Percentiles rank a stretch among this genome's conserved stretches.
Evolutionary conservation across 2,329 filamentous ascomycete genomes (phyloP).

Genomic region (Didymella lethalis): DNA sequence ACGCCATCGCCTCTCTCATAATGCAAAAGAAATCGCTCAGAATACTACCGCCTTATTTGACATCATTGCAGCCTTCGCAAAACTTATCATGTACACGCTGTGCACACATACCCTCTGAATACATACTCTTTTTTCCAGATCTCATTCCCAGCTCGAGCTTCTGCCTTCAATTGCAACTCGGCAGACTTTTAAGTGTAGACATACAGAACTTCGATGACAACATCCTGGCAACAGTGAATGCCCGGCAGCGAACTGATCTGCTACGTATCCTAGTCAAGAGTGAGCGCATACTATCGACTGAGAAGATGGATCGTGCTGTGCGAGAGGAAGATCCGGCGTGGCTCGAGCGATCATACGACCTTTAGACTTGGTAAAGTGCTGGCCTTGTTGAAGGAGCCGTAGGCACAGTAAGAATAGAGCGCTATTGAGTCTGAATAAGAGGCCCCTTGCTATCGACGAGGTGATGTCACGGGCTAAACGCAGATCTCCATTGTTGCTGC

Average conservation of each 20-base stretch:
- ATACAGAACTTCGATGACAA: not conserved
- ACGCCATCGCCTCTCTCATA: no score
- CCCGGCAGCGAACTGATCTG: not conserved
- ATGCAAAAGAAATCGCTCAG: no score
- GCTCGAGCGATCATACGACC: not conserved
- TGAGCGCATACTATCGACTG: not conserved
- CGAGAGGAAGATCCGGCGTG: not conserved
- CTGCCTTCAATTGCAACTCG: no score
- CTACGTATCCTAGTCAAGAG: not conserved
- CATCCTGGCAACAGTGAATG: not conserved
- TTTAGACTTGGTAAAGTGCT: not conserved
- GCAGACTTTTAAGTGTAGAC: no score
- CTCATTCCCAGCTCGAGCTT: no score
- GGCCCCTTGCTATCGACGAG: not conserved
- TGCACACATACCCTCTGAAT: not conserved
- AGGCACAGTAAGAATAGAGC: not conserved
- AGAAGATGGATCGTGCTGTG: not conserved
- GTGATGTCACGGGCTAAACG: not conserved
- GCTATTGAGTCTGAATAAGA: no score
- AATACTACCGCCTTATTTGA: no score
- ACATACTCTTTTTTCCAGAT: not conserved
- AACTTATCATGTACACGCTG: no score
- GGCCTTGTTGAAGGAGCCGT: not conserved
- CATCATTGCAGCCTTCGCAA: no score
- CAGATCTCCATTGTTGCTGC: slow-evolving; percentile 14